Base-by-base conservation (phyloP, 371 early-diverging fungal genomes). In the Thermomucor indicae-seudaticae region DNA sequence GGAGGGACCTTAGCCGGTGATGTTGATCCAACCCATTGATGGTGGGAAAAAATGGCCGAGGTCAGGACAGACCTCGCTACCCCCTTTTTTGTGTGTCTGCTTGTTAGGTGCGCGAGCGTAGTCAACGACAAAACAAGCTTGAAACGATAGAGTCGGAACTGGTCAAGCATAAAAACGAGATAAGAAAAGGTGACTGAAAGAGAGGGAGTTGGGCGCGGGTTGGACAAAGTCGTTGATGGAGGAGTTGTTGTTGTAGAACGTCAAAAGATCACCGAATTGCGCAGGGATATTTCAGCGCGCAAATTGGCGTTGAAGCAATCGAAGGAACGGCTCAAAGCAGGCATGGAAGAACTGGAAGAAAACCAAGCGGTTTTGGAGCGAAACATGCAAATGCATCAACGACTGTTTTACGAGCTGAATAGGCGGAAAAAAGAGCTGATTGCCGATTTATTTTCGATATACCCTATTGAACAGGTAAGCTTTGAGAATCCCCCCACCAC, bases 381-480 rank as follows among this genome's bases (percentile, higher is more conserved):
- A 20, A 80, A 74, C 50, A 66, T 66, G 23, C 61, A 76, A 25
- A 78, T 77, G 63, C 67, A 74, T 27, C 68, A 67, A 25, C 47
- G 55, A 20, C 56, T 66, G 6, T 54, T 73, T 34, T 63, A 67
- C 38, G 55, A 79, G 47, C 57, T 68, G 47, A 64, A 70, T 12
- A 54, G 65, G 27, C 70, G 74, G 41, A 69, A 77, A 34, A 79
- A 73, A 42, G 76, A 80, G 30, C 54, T 86, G 16, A 79, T 86
- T 28, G 73, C 75, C 2, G 83, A 80, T 51, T 47, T 84, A 43
- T 78, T 75, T 40, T 70, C 70, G 11, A 81, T 88, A 43, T 88
- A 80, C 61, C 85, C 84, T 7, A 81, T 88, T 32, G 80, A 79
- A 63, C 75, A 68, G 73, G 80, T 78, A 72, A 59, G 53, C 19